Evolutionary conservation across 148 eudicot genomes (phyloP), one percentile per base, ranked within the genome.

Genomic region (Persicaria maculosa): DNA sequence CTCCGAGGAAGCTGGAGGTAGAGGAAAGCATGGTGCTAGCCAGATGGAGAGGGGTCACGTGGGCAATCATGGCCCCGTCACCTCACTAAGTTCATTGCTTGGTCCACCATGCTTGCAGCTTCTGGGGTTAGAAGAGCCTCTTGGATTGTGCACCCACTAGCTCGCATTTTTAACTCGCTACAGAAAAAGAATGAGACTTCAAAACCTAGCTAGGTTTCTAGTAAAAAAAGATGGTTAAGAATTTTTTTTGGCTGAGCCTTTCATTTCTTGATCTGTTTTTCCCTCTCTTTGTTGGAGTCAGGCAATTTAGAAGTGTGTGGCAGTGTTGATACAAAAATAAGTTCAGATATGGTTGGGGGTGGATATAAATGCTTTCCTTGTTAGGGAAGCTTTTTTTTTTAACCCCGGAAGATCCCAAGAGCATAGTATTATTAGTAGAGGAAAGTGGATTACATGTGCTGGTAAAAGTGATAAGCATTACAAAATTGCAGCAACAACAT

Each of bases 361-460:
- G 31, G 9, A 2, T 7, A 6, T 25, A 7, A 50, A 17, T 57
- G 31, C 43, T 59, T 22, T 59, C 22, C 9, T 14, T 59, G 67
- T 20, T 36, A 20, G 67, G 67, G 43, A 59, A 40, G 40, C 25
- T 20, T 57, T 6, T 7, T 52, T 52, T 52, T 59, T 7, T 19
- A 17, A 17, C 9, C 4, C 9, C 4, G 10, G 67, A 9, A 59
- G 67, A 59, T 83, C 81, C 86, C 85, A 88, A 82, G 50, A 82
- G 81, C 22, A 22, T 36, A 15, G 19, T 59, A 8, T 36, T 59
- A 22, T 59, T 22, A 59, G 15, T 22, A 59, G 67, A 20, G 83
- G 85, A 84, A 90, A 91, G 98, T 88, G 92, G 94, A 86, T 79
- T 83, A 92, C 97, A 93, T 88, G 92, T 91, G 96, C 76, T 31